Base-by-base conservation (phyloP, 2,329 filamentous ascomycete genomes). In the Verticillium tricorpus region DNA sequence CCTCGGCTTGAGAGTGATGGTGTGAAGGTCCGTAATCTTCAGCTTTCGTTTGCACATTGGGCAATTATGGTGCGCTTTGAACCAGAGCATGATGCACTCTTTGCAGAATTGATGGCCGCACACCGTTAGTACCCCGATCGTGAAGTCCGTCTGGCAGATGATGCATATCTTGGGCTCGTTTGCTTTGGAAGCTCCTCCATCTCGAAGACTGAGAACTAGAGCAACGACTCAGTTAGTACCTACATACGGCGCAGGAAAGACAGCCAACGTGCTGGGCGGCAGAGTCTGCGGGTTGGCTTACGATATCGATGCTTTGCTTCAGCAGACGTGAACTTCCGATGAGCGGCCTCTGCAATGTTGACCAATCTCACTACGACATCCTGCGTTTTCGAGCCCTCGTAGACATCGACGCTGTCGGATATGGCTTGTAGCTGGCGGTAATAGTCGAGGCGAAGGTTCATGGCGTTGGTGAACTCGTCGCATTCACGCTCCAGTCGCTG, bases 81-180 rank as follows among this genome's bases (percentile, higher is more conserved):
- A 92, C 95, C 95, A 98, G 14, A 87, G 68, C 40, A 82, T 81
- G 67, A 98, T 89, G 73, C 95, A 98, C 32, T 92, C 90, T 69
- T 92, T 93, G 78, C 94, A 97, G 72, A 93, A 98, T 66, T 92
- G 87, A 71, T 99, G 95, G 0, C 94, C 94, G 72, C 95, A 98
- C 1, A 92, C 84, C 0, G 94, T 97, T 64, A 94, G 80, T 59
- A 90, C 86, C 60, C 94, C 94, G n/a, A 87, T 79, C 62, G 89
- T 87, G 68, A 97, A 96, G 0, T 80, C 71, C 12, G 84, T 83
- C 69, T 91, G 89, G 72, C 95, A 99, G 67, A 99, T 97, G 61
- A 96, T 85, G 72, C 95, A 99, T 58, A 90, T 87, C 34, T 86
- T 84, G 7, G 86, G 80, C 62, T 88, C 85, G 57, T 87, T 83